Percentiles rank a stretch among this genome's conserved stretches.
Conservation (phyloP, 805 yeast species). For the Ogataea naganishii region DNA sequence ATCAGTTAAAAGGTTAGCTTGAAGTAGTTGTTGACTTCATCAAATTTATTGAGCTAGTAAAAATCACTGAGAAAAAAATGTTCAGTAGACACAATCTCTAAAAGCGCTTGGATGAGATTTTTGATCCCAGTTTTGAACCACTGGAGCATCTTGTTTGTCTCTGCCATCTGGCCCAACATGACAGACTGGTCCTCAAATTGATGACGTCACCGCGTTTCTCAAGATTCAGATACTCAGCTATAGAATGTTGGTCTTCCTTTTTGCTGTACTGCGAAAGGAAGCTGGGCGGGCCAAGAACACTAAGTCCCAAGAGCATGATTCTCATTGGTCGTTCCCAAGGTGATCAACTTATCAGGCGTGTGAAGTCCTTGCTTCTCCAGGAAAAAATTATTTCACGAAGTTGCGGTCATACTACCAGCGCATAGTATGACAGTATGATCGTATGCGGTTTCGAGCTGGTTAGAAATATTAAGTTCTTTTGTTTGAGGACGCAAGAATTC, state of each 20-base stretch:
- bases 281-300: too few relatives aligned
- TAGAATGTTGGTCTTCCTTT: too few relatives aligned
- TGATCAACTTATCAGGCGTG: too few relatives aligned
- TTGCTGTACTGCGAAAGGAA: too few relatives aligned
- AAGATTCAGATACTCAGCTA: too few relatives aligned
- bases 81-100: slow-evolving; percentile 74
- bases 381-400: slow-evolving; percentile 67
- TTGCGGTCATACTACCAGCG: slow-evolving; percentile 83
- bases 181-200: slow-evolving; percentile 50
- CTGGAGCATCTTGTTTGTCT: slow-evolving; percentile 54
- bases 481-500: slow-evolving; percentile 50
- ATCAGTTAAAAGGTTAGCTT: slow-evolving; percentile 44
- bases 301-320: too few relatives aligned
- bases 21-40: slow-evolving; percentile 39
- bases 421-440: slow-evolving; percentile 78
- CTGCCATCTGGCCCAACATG: slow-evolving; percentile 80
- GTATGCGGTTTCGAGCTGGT: slow-evolving; percentile 75
- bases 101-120: slow-evolving; percentile 61
- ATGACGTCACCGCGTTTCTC: too few relatives aligned
- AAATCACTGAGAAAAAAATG: slow-evolving; percentile 66
- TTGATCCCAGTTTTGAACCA: slow-evolving; percentile 69
- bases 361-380: slow-evolving; percentile 56
- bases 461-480: slow-evolving; percentile 54
- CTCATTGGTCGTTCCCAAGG: slow-evolving; percentile 52
- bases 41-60: slow-evolving; percentile 42